These are phyloP conservation scores for Dendrobium chrysotoxum DNA, from an alignment of 106 monocot species.

Conservation along the genomic window DNA sequence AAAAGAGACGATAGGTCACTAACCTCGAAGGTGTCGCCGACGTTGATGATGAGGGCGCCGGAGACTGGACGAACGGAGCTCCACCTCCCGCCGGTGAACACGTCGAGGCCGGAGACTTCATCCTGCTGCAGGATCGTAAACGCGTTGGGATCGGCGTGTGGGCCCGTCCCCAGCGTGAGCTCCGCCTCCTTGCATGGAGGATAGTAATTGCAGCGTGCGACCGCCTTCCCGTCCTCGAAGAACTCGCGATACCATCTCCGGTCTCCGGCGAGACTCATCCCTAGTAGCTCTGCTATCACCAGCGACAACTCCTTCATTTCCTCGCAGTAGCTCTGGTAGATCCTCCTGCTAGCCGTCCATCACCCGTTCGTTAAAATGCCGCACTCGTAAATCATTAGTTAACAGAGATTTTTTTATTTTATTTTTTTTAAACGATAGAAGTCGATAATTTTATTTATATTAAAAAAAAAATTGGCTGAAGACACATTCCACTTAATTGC, in stretches of 20 bases:
- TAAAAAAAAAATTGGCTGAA: too few relatives aligned
- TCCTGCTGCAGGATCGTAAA: conserved; percentile 57
- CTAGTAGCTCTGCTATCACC: conserved; percentile 69
- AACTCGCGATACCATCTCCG: conserved; percentile 38
- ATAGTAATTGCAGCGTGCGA: conserved; percentile 67
- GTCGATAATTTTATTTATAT: too few relatives aligned
- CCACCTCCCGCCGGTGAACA: conserved; percentile 38
- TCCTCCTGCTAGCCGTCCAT: conserved; percentile 19
- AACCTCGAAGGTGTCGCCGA: conserved; percentile 81
- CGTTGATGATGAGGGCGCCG: conserved; percentile 52
- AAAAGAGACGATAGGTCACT: background rate
- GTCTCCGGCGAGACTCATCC: conserved; percentile 55
- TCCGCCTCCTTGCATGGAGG: conserved; percentile 64
- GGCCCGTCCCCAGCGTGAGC: conserved; percentile 63
- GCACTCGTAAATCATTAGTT: too few relatives aligned
- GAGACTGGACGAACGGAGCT: conserved; percentile 23
- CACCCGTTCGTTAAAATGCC: too few relatives aligned
- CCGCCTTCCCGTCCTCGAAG: conserved; percentile 53
- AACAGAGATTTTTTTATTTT: too few relatives aligned
- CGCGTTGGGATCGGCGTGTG: conserved; percentile 56
- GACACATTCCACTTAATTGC: too few relatives aligned
- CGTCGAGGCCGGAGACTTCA: conserved; percentile 49
- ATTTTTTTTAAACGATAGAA: too few relatives aligned
- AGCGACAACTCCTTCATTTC: conserved; percentile 53
- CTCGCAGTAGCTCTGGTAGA: conserved; percentile 68